Conservation (phyloP, 805 yeast genomes). For the Sungouiella blattae region DNA sequence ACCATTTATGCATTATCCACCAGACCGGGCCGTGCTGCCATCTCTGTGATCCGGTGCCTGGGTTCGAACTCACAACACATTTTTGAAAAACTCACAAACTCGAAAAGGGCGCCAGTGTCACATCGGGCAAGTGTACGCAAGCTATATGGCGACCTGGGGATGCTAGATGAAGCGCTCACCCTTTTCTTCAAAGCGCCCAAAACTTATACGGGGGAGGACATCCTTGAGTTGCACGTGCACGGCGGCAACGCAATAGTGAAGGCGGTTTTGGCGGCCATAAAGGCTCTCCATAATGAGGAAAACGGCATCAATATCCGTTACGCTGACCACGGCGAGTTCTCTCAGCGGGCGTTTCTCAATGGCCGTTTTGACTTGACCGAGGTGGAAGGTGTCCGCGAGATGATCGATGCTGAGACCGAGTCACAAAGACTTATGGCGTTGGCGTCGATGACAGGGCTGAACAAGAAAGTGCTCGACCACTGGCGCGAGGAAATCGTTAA, state of each 20-base stretch:
- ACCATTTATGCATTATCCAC: conserved; percentile 93
- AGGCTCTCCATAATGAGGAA: conserved; percentile 44
- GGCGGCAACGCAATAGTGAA: conserved; percentile 87
- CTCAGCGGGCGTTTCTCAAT: conserved; percentile 80
- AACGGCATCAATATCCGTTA: conserved; percentile 51
- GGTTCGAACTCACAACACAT: conserved; percentile 60
- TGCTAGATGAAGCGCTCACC: conserved; percentile 77
- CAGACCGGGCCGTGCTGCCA: conserved; percentile 74
- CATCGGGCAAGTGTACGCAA: conserved; percentile 58
- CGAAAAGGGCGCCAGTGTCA: conserved; percentile 38
- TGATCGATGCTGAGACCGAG: conserved; percentile 94
- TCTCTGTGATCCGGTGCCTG: conserved; percentile 79
- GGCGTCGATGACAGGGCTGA: conserved; percentile 67
- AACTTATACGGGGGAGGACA: conserved; percentile 91
- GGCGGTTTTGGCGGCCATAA: conserved; percentile 64
- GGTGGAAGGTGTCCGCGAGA: conserved; percentile 82
- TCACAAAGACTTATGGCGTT: conserved; percentile 75
- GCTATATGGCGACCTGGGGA: conserved; percentile 43
- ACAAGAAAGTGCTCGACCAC: conserved; percentile 45
- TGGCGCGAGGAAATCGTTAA: conserved; percentile 72
- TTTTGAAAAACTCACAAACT: conserved; percentile 44
- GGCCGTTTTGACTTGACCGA: conserved; percentile 83
- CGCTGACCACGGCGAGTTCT: conserved; percentile 94
- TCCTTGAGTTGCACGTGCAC: conserved; percentile 85
- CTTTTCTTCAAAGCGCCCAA: conserved; percentile 67